phyloP scores from a whole-genome alignment of 2,329 filamentous ascomycete genomes.

The Curvularia hawaiiensis region DNA sequence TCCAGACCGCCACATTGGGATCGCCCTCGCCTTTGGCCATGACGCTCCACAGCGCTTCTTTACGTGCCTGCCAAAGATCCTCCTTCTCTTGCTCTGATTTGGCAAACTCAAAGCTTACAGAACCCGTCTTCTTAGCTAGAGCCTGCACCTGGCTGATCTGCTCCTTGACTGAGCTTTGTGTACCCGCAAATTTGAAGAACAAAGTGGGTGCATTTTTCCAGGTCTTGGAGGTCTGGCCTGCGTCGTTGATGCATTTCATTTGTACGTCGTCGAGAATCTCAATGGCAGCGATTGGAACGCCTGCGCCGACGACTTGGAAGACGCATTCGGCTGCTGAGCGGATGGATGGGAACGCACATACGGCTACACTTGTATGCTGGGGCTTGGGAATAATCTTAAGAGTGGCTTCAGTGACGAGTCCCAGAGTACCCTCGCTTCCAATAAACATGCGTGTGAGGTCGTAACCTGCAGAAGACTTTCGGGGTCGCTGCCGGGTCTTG shows the following conservation, averaged over 20 bases:
- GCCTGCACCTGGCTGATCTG: constrained; percentile 72
- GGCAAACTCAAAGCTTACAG: constrained; percentile 73
- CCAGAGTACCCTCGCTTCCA: constrained; percentile 88
- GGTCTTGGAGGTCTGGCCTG: constrained; percentile 65
- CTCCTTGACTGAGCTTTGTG: constrained; percentile 73
- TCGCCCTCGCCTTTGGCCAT: constrained; percentile 67
- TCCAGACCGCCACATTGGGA: constrained; percentile 70
- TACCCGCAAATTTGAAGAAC: constrained; percentile 78
- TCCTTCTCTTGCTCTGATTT: constrained; percentile 66
- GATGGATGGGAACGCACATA: constrained; percentile 68
- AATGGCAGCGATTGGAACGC: constrained; percentile 86
- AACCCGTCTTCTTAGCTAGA: constrained; percentile 63
- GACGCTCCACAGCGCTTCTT: constrained; percentile 75
- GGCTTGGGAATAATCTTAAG: constrained; percentile 85
- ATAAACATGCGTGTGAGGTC: constrained; percentile 89
- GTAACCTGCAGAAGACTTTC: constrained; percentile 91
- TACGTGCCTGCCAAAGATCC: constrained; percentile 76
- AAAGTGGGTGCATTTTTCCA: constrained; percentile 75
- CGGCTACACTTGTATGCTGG: constrained; percentile 78
- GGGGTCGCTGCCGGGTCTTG: constrained; percentile 84
- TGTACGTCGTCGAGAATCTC: constrained; percentile 92
- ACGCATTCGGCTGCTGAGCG: constrained; percentile 80
- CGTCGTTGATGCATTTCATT: constrained; percentile 75
- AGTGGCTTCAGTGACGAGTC: constrained; percentile 88
- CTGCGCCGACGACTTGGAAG: constrained; percentile 76